A percentile compares a stretch with the other conserved stretches of the same genome.
These are phyloP conservation scores for Teratosphaeria destructans DNA, from an alignment of 2,329 filamentous ascomycete genomes.

Conservation along the genomic window DNA sequence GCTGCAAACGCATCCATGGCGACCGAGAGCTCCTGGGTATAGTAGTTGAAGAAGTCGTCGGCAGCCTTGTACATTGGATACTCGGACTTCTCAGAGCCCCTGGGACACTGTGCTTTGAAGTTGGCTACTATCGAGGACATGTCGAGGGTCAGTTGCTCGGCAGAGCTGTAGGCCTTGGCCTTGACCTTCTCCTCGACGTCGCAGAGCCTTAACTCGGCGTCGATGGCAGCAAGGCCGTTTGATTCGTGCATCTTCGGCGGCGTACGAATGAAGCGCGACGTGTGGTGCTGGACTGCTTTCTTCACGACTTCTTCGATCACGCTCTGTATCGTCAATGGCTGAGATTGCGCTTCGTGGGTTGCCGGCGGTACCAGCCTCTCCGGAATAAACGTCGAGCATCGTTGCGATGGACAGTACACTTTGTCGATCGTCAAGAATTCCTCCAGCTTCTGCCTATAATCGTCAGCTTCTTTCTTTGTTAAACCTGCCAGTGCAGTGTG, in stretches of 20 bases:
- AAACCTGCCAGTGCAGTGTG: conserved; percentile 29
- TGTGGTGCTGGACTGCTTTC: conserved; percentile 1
- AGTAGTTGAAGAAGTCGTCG: conserved; percentile 3
- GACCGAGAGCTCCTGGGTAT: conserved; percentile 1
- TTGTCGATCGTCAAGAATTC: conserved; percentile 37
- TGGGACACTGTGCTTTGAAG: not conserved
- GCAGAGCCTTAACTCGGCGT: conserved; percentile 4
- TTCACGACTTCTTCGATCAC: conserved; percentile 4
- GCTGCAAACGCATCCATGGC: not conserved
- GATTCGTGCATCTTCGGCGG: conserved; percentile 3
- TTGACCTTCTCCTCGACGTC: conserved; percentile 6
- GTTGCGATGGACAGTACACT: conserved; percentile 39
- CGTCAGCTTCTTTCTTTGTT: conserved; percentile 24
- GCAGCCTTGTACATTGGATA: conserved; percentile 9
- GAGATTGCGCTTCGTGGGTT: not conserved
- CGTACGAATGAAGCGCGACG: conserved; percentile 12
- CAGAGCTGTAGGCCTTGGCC: conserved; percentile 1
- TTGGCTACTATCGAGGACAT: conserved; percentile 6
- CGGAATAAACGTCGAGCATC: conserved; percentile 41
- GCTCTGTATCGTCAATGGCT: not conserved
- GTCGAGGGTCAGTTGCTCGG: conserved; percentile 5
- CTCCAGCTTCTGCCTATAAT: conserved; percentile 36
- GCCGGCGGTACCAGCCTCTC: conserved; percentile 18
- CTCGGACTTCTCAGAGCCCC: conserved; percentile 2
- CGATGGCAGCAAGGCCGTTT: not conserved